phyloP scores from a whole-genome alignment of 768 basidiomycete genomes.

The Cubamyces sp. region DNA sequence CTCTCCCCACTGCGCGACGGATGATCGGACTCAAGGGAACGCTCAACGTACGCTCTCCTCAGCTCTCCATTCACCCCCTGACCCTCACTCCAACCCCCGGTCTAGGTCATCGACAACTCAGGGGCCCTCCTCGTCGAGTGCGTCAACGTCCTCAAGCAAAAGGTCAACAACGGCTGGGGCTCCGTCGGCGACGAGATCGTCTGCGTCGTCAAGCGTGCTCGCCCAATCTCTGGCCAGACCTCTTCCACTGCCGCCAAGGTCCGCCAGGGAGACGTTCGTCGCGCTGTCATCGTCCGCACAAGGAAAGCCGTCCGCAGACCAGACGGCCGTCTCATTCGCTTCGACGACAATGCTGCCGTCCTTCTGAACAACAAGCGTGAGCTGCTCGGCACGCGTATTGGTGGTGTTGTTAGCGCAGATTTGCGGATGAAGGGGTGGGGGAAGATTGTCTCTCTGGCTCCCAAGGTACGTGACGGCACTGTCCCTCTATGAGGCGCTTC shows the following conservation, averaged over 20 bases:
- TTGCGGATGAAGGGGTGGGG: conserved; percentile 92
- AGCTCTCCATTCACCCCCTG: not conserved
- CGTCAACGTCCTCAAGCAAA: conserved; percentile 94
- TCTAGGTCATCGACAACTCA: conserved; percentile 94
- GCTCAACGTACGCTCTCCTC: conserved; percentile 65
- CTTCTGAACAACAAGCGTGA: conserved; percentile 94
- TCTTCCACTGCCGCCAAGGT: conserved; percentile 86
- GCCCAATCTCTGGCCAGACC: conserved; percentile 72
- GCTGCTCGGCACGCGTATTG: conserved; percentile 94
- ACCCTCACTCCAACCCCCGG: not conserved
- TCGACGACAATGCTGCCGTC: conserved; percentile 97
- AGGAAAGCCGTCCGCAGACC: conserved; percentile 82
- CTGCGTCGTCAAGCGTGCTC: conserved; percentile 90
- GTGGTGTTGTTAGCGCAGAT: conserved; percentile 91
- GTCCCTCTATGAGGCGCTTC: not conserved
- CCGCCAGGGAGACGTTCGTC: conserved; percentile 90
- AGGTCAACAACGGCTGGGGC: conserved; percentile 95
- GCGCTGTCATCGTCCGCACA: conserved; percentile 95
- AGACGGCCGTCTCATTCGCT: conserved; percentile 85
- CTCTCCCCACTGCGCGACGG: conserved; percentile 5
- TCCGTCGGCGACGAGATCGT: conserved; percentile 94
- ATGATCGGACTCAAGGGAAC: conserved; percentile 98
- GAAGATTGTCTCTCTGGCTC: conserved; percentile 90
- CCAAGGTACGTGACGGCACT: conserved; percentile 59
- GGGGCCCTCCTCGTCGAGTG: conserved; percentile 94